A percentile compares a stretch with the other conserved stretches of the same genome.
Evolutionary conservation across 2,329 filamentous ascomycete genomes (phyloP).

Genomic region (Torrubiellomyces zombiae): DNA sequence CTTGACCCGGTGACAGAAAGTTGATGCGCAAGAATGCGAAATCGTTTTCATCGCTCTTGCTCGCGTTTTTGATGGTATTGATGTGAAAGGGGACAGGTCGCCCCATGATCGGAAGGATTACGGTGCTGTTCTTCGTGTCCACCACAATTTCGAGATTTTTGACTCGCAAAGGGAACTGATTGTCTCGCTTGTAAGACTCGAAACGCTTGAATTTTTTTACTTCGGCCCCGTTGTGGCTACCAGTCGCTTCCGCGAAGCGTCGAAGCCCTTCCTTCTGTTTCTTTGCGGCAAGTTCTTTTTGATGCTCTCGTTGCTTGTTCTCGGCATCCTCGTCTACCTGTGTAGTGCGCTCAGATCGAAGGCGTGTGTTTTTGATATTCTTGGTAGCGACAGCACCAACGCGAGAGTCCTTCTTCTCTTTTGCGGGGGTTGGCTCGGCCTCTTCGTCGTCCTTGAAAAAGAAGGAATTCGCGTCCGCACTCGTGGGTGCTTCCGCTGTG

Average conservation of each 20-base stretch:
- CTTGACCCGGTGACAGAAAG: constrained; percentile 90
- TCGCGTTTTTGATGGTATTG: constrained; percentile 94
- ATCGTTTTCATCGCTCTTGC: constrained; percentile 90
- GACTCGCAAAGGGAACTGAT: constrained; percentile 70
- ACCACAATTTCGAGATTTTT: constrained; percentile 81
- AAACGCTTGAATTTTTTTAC: constrained; percentile 99
- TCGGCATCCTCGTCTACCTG: constrained; percentile 84
- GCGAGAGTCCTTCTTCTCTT: constrained; percentile 69
- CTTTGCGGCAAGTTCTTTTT: constrained; percentile 72
- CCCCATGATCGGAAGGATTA: constrained; percentile 93
- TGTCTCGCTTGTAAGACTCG: constrained; percentile 96
- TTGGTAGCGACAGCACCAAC: constrained; percentile 81
- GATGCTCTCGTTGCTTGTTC: constrained; percentile 72
- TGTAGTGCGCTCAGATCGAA: constrained; percentile 78
- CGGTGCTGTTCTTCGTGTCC: constrained; percentile 74
- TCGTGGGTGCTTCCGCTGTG: constrained; percentile 80
- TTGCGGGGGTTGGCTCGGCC: constrained; percentile 70
- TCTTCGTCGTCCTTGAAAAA: constrained; percentile 97
- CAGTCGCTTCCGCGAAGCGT: constrained; percentile 71
- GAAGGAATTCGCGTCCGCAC: constrained; percentile 89
- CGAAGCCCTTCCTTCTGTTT: constrained; percentile 81
- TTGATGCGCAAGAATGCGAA: constrained; percentile 93
- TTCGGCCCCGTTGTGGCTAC: constrained; percentile 72
- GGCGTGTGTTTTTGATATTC: constrained; percentile 86
- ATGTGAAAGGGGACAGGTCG: constrained; percentile 97